Base-by-base conservation (phyloP, 495 filamentous ascomycete genomes). In the Penicillium antarcticum region DNA sequence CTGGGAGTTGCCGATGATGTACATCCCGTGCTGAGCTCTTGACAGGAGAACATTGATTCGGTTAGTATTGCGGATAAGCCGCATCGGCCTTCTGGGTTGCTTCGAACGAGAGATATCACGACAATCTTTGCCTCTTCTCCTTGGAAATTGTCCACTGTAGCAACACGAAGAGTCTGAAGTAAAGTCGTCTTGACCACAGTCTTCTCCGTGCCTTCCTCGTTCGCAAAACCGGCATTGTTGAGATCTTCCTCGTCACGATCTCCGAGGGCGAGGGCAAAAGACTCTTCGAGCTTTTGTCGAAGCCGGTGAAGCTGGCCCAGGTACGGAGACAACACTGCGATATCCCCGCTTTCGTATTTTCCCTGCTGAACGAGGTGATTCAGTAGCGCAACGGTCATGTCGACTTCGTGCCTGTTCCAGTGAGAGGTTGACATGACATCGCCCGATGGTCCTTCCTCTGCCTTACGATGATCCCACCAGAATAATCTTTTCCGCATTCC, bases 91-190 rank as follows among this genome's bases (percentile, higher is more conserved):
- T 80, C 58, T 2, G 62, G 48, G 55, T 92, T 94, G 66, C 85
- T 87, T 40, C 89, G 77, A 11, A 94, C 90, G 0, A 94, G 68
- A 0, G 88, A 92, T n/a, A 95, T 76, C n/a, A 94, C 73, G 9
- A 94, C 77, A 3, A 92, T 76, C 45, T 89, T 87, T 12, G 87
- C 87, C 58, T 94, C 87, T 61, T 94, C 88, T 6, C 87, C 87
- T 57, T 91, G 88, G 49, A 92, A 92, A 58, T 90, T 92, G 62
- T 94, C 89, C n/a, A 95, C 82, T 0, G 86, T 94, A n/a, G 90
- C 87, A 5, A 90, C 62, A 21, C 85, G 73, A 2, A 95, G 66
- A 11, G 73, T 71, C n/a, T 86, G 73, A 0, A 84, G 55, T 1
- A 91, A 69, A 1, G 70, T 80, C 17, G 70, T 77, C 56, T 82